phyloP scores from a whole-genome alignment of 306 rosid genomes.

The Cicer judaicum region DNA sequence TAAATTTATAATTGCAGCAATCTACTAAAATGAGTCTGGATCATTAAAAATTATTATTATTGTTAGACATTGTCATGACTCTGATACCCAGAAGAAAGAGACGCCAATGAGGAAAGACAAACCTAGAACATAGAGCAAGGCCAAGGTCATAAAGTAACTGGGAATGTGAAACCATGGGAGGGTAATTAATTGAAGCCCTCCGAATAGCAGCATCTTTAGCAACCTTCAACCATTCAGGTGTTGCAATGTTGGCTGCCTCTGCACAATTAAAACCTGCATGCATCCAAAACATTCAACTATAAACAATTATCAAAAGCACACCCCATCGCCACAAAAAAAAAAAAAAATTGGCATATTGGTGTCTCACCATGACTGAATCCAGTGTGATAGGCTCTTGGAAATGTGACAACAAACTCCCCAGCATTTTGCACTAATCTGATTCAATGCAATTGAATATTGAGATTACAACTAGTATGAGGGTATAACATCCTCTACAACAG shows the following conservation, averaged over 20 bases:
- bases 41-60: not conserved
- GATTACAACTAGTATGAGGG: not conserved
- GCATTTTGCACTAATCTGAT: conserved; percentile 85
- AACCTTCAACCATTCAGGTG: conserved; percentile 97
- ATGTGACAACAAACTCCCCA: conserved; percentile 86
- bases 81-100: conserved; percentile 38
- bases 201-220: conserved; percentile 98
- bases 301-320: conserved; percentile 8
- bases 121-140: conserved; percentile 89
- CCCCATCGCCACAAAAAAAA: not conserved
- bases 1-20: not conserved
- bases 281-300: conserved; percentile 43
- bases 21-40: not conserved
- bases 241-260: conserved; percentile 99
- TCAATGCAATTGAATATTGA: conserved; percentile 35
- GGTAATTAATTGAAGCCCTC: conserved; percentile 94
- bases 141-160: conserved; percentile 99
- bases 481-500: conserved; percentile 6
- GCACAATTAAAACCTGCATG: conserved; percentile 89
- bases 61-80: not conserved
- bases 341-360: not conserved
- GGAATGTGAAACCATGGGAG: conserved; percentile 99
- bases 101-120: conserved; percentile 45
- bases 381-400: conserved; percentile 87
- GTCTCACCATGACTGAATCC: conserved; percentile 87